Conservation (phyloP, 169 alveolate genomes). For the Cryptosporidium viatorum region DNA sequence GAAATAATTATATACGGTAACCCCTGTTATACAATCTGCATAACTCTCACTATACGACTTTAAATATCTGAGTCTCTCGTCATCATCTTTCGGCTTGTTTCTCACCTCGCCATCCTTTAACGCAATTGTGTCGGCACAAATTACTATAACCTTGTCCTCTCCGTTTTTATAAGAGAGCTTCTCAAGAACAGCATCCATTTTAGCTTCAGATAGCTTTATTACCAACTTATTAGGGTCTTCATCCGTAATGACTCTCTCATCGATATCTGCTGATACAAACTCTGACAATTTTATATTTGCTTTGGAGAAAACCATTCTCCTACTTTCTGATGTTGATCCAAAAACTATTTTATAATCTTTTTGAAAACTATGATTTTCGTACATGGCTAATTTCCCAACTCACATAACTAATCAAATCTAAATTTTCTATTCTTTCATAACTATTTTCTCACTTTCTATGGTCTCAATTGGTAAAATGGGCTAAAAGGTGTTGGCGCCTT, state of each 20-base stretch:
- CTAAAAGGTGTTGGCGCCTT: neutral
- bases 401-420: neutral
- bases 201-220: constrained; percentile 34
- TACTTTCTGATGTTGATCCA: constrained; percentile 64
- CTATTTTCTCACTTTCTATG: neutral
- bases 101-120: constrained; percentile 66
- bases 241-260: constrained; percentile 44
- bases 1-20: constrained; percentile 33
- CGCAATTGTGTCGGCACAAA: constrained; percentile 64
- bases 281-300: constrained; percentile 37
- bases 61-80: constrained; percentile 38
- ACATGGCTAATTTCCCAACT: neutral
- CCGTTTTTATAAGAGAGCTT: constrained; percentile 15
- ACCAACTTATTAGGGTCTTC: constrained; percentile 36
- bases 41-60: constrained; percentile 51
- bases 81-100: constrained; percentile 35
- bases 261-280: constrained; percentile 60
- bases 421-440: neutral
- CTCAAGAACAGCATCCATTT: constrained; percentile 32
- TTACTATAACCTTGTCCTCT: constrained; percentile 36
- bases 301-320: constrained; percentile 11
- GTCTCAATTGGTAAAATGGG: neutral
- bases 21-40: constrained; percentile 58
- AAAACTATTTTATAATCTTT: constrained; percentile 31
- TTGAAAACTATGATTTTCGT: neutral